Base-by-base conservation (phyloP, 1,284 basidiomycete genomes). In the Filobasidium uniguttulatum region DNA sequence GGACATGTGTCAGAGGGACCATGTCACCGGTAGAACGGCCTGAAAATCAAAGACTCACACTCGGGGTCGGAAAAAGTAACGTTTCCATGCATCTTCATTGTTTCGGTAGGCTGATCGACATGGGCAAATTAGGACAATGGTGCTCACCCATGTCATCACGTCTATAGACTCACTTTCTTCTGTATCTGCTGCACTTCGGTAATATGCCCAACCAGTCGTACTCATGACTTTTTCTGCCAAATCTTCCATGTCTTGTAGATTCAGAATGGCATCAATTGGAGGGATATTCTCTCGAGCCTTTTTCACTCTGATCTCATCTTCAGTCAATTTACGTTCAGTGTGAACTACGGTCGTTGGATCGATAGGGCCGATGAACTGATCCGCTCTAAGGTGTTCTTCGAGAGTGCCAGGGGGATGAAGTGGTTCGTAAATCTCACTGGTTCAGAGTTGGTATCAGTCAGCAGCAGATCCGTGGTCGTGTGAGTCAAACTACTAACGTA, bases 361-460 rank as follows among this genome's bases (percentile, higher is more conserved):
- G 5, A 93, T 71, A 7, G 73, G 67, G 0, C 88, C 88, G 5
- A 90, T 71, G 63, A 84, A 80, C 57, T 81, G 81, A 31, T 76
- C 75, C 3, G 69, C 64, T 1, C 59, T 55, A 36, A 74, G 67
- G 34, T 61, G 63, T 5, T 67, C 55, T 23, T 57, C 60, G 22
- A 73, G 62, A 15, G 69, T 66, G 46, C 67, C 66, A 12, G 67
- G 64, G 5, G 72, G 68, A 56, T 74, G 73, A 15, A 73, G 56
- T 5, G 74, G 73, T 44, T 62, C 61, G 60, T 75, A 72, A 10
- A 72, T 59, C 34, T 66, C 63, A 17, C 66, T 68, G 52, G 14
- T 29, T 15, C 20, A 31, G n/a, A n/a, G n/a, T n/a, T n/a, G 44
- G 22, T 33, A 41, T 20, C 25, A 12, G n/a, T 15, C 20, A n/a